Evolutionary conservation across 1,139 yeast genomes (phyloP), one percentile per base, ranked within the genome.

Genomic region (Yamadazyma songkhlaensis): DNA sequence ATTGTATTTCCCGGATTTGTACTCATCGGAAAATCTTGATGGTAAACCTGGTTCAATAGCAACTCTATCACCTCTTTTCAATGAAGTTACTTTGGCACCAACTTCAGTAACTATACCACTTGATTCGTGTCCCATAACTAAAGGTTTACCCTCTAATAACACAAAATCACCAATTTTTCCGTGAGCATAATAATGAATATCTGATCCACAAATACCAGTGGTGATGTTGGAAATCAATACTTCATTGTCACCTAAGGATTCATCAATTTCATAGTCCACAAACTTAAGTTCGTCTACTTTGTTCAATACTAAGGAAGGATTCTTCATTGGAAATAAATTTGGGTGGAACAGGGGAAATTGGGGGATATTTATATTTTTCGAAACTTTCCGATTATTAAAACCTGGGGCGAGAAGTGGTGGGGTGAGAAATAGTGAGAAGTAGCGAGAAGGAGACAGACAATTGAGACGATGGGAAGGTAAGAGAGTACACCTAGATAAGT

Each of bases 151-250:
- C 12, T 31, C 36, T n/a, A 38, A 31, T 54, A 84, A 77, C 7
- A 75, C 75, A 47, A 81, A 83, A n/a, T 78, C 75, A 22, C 96
- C 96, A 54, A 87, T 84, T 43, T 72, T 73, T 26, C 96, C 96
- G 49, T 84, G 86, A 31, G 80, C 76, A 51, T 80, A 86, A 67
- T 83, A 88, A 55, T 87, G 95, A 47, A 86, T 83, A 58, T 86
- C 95, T 6, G 89, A 81, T 5, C 96, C 96, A 60, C 96, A 88
- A 46, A 88, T 82, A 34, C 96, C 96, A 1, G 96, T 87, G 35
- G 62, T 60, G 55, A 80, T 81, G 48, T 88, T 84, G 38, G 81
- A 81, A 21, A 88, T 78, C 49, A 84, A 75, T 32, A 88, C 96
- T 45, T 79, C 84, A 49, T 77, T 77, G 32, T 84, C 81, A 44